A percentile compares a stretch with the other conserved stretches of the same genome.
These are phyloP conservation scores for Blastobotrys indianensis DNA, from an alignment of 1,139 yeast genomes.

Conservation along the genomic window DNA sequence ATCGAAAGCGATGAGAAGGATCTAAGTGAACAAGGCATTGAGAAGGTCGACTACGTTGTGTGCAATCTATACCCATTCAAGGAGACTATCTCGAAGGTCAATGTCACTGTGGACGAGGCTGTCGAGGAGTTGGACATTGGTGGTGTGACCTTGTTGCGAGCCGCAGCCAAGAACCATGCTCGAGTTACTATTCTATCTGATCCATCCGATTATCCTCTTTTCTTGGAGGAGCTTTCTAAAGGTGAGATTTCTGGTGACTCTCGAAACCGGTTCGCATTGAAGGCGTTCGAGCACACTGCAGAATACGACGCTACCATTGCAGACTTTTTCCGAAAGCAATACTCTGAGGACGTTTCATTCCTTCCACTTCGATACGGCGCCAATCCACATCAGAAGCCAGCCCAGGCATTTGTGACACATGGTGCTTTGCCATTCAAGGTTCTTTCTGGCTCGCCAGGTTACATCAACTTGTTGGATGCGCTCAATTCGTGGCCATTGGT, in stretches of 20 bases:
- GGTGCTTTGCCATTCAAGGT: conserved; percentile 94
- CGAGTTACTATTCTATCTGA: conserved; percentile 93
- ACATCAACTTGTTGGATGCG: conserved; percentile 92
- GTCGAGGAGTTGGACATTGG: conserved; percentile 98
- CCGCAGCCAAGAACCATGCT: conserved; percentile 97
- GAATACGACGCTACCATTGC: conserved; percentile 94
- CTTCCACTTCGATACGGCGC: conserved; percentile 96
- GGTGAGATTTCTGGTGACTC: conserved; percentile 71
- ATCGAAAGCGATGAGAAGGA: conserved; percentile 86
- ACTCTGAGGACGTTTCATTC: conserved; percentile 84
- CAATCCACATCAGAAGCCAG: conserved; percentile 98
- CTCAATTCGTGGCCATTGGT: conserved; percentile 98
- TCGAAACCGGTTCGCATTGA: conserved; percentile 80
- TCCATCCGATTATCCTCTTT: conserved; percentile 84
- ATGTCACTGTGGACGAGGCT: conserved; percentile 94
- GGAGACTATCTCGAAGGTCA: conserved; percentile 92
- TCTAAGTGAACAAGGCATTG: conserved; percentile 79
- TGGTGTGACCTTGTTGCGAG: conserved; percentile 94
- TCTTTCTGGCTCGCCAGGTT: conserved; percentile 91
- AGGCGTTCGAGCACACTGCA: conserved; percentile 98
- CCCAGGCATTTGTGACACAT: conserved; percentile 84
- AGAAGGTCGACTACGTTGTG: conserved; percentile 92
- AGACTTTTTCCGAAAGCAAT: conserved; percentile 95
- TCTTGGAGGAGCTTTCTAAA: conserved; percentile 73
- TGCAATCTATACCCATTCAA: conserved; percentile 98